Evolutionary conservation across 2,329 filamentous ascomycete species (phyloP).

Genomic region (Metarhizium rileyi): DNA sequence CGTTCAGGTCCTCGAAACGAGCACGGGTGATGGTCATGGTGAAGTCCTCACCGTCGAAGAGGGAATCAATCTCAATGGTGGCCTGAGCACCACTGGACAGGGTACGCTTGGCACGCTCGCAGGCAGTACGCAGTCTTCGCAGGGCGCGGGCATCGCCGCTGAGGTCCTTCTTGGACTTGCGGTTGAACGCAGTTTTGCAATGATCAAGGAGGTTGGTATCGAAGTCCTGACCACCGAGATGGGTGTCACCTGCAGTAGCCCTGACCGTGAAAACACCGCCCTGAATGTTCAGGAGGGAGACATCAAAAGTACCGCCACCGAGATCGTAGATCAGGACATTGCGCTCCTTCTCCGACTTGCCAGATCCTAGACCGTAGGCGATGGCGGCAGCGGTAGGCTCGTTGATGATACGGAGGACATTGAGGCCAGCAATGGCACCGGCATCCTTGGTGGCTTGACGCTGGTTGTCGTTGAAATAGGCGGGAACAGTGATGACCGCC

Average conservation of each 20-base stretch:
- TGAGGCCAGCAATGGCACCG: slow-evolving; percentile 92
- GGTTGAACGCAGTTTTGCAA: slow-evolving; percentile 90
- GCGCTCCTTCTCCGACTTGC: slow-evolving; percentile 95
- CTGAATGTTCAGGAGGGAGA: slow-evolving; percentile 96
- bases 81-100: slow-evolving; percentile 96
- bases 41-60: slow-evolving; percentile 97
- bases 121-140: slow-evolving; percentile 91
- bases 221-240: slow-evolving; percentile 92
- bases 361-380: slow-evolving; percentile 91
- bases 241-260: slow-evolving; percentile 95
- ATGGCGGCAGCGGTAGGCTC: slow-evolving; percentile 97
- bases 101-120: slow-evolving; percentile 99
- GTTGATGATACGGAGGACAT: slow-evolving; percentile 99
- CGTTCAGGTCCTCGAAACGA: slow-evolving; percentile 97
- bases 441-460: slow-evolving; percentile 99
- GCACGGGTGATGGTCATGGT: slow-evolving; percentile 96
- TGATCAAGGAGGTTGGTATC: slow-evolving; percentile 92
- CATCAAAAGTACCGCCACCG: slow-evolving; percentile 99
- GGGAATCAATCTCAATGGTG: slow-evolving; percentile 96
- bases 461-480: slow-evolving; percentile 99
- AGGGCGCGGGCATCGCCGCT: slow-evolving; percentile 82
- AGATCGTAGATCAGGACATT: slow-evolving; percentile 99
- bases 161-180: slow-evolving; percentile 68
- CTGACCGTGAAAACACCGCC: slow-evolving; percentile 99
- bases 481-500: slow-evolving; percentile 96